Conservation (phyloP, 2,329 filamentous ascomycete genomes). For the Aciculosporium take region DNA sequence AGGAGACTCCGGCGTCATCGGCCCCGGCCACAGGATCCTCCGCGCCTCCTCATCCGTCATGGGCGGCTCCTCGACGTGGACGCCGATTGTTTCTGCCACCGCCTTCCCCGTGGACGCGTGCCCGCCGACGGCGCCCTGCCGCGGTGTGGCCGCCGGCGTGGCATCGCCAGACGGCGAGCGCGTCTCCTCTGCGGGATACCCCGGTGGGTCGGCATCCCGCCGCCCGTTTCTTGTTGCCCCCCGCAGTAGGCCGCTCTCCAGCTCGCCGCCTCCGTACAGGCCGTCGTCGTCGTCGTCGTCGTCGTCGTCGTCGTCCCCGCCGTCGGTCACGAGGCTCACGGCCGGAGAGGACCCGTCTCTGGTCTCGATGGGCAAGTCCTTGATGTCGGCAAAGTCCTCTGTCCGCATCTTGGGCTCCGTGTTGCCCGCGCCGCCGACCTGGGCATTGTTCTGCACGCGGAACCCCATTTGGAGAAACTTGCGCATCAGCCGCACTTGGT, state of each 20-base stretch:
- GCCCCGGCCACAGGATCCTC: slow-evolving; percentile 25
- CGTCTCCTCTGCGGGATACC: slow-evolving; percentile 2
- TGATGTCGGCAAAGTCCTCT: slow-evolving; percentile 17
- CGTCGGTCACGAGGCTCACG: neutral
- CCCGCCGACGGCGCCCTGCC: slow-evolving; percentile 5
- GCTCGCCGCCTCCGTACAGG: neutral
- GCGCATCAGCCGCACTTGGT: slow-evolving; percentile 26
- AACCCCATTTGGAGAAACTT: slow-evolving; percentile 19
- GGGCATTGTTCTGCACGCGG: slow-evolving; percentile 3
- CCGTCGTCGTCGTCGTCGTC: slow-evolving; percentile 14
- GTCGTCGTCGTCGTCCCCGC: slow-evolving; percentile 15
- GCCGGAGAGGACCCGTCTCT: neutral
- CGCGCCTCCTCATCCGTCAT: slow-evolving; percentile 27
- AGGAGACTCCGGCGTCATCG: slow-evolving; percentile 8
- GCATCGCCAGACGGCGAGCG: neutral
- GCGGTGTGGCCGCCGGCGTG: slow-evolving; percentile 6
- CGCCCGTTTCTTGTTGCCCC: neutral
- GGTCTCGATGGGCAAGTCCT: slow-evolving; percentile 8
- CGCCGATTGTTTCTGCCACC: too few relatives aligned
- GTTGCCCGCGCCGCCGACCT: slow-evolving; percentile 10
- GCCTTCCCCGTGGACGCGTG: neutral
- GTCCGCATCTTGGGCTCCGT: slow-evolving; percentile 22
- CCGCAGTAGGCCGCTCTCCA: neutral
- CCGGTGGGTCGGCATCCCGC: neutral
- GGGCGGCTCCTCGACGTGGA: slow-evolving; percentile 15